These are phyloP conservation scores for Bacidia rubella DNA, from an alignment of 495 filamentous ascomycete species.

Conservation along the genomic window DNA sequence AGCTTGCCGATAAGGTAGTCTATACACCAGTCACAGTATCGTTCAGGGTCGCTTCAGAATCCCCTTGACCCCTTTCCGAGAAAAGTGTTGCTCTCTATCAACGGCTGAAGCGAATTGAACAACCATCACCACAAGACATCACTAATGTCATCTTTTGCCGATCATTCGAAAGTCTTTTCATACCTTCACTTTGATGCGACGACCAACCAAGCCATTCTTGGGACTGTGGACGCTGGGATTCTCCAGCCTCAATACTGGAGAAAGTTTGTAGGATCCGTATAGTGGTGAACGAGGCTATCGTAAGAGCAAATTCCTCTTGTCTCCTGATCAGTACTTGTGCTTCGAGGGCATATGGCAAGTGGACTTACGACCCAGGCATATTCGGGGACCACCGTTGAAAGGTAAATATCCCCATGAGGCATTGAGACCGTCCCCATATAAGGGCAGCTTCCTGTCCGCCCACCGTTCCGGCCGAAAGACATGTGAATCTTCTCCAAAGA, in stretches of 20 bases:
- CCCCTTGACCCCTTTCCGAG: no score
- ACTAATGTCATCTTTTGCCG: conserved; percentile 14
- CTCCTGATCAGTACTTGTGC: conserved; percentile 10
- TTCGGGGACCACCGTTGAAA: conserved; percentile 41
- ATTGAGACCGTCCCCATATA: conserved; percentile 12
- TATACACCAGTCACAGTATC: no score
- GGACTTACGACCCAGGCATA: conserved; percentile 32
- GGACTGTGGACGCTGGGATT: conserved; percentile 2
- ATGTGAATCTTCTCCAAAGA: conserved; percentile 39
- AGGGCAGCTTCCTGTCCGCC: conserved; percentile 24
- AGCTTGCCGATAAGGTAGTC: no score
- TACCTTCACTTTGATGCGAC: conserved; percentile 5
- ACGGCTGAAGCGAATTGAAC: conserved; percentile 7
- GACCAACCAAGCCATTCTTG: conserved; percentile 10
- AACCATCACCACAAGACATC: conserved; percentile 10
- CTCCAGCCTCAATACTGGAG: conserved; percentile 17
- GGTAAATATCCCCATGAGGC: conserved; percentile 36
- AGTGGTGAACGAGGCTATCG: conserved; percentile 31
- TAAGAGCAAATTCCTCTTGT: conserved; percentile 35
- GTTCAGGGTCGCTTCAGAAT: no score
- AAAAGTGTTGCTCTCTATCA: no score
- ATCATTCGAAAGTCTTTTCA: conserved; percentile 5
- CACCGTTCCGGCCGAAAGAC: conserved; percentile 43
- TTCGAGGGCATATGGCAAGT: neutral
- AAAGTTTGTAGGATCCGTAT: conserved; percentile 32